phyloP scores from a whole-genome alignment of 208 protist genomes.

The Giardia duodenalis region DNA sequence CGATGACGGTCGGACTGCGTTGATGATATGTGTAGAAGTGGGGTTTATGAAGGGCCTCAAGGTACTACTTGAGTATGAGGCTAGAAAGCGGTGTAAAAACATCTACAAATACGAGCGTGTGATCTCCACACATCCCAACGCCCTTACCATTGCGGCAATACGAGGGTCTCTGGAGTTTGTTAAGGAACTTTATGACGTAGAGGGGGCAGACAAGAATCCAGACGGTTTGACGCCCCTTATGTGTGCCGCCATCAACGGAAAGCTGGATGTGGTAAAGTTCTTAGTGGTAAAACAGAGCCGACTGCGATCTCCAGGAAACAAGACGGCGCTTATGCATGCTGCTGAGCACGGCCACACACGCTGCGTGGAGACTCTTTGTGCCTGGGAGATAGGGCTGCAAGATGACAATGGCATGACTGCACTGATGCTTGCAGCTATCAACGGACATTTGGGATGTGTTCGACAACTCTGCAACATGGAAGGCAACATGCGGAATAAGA shows the following conservation, averaged over 20 bases:
- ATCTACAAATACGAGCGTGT: background rate
- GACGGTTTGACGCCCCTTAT: background rate
- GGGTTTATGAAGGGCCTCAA: background rate
- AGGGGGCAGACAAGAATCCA: background rate
- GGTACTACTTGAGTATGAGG: background rate
- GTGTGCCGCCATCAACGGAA: background rate
- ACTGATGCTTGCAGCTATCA: background rate
- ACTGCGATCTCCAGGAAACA: background rate
- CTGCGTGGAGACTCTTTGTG: background rate
- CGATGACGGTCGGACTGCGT: background rate
- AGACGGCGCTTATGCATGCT: background rate
- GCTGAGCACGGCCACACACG: background rate
- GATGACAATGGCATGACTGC: background rate
- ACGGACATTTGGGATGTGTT: background rate
- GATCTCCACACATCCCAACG: background rate
- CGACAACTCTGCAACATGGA: background rate
- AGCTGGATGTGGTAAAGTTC: background rate
- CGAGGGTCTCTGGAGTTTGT: background rate
- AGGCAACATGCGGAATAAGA: background rate
- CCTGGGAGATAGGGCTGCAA: background rate
- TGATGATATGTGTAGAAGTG: background rate
- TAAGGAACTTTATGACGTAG: background rate
- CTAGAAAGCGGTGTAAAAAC: background rate
- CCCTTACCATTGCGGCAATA: background rate
- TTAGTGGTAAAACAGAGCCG: background rate